Evolutionary conservation across 2,329 filamentous ascomycete genomes (phyloP).

Genomic region (Colletotrichum liriopes): DNA sequence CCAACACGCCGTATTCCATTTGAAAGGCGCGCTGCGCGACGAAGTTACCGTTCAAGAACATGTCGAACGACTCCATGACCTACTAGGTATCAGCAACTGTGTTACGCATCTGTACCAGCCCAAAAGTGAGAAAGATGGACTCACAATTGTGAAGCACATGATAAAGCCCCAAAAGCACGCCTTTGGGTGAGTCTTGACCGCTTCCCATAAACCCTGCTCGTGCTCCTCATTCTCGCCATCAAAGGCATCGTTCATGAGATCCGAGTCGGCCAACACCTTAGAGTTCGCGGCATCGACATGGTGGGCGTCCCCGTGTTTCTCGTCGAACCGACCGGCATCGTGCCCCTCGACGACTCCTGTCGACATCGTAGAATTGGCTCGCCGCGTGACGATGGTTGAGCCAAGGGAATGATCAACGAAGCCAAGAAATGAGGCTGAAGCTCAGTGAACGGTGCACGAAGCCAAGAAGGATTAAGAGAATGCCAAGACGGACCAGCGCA

Average conservation of each 20-base stretch:
- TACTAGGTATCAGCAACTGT: conserved; percentile 40
- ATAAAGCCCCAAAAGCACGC: conserved; percentile 64
- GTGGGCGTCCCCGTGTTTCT: conserved; percentile 37
- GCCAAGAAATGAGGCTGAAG: not conserved
- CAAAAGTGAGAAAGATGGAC: conserved; percentile 41
- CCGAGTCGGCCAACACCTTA: conserved; percentile 54
- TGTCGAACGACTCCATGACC: conserved; percentile 67
- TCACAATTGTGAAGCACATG: conserved; percentile 67
- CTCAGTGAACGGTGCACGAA: not conserved
- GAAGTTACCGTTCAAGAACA: conserved; percentile 65
- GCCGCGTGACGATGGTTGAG: not conserved
- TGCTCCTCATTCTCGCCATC: conserved; percentile 62
- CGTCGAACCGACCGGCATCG: conserved; percentile 12
- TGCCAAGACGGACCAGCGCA: not conserved
- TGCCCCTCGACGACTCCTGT: conserved; percentile 36
- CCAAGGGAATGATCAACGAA: not conserved
- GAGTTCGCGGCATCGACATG: conserved; percentile 51
- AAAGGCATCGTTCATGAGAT: conserved; percentile 58
- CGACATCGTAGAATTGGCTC: conserved; percentile 33
- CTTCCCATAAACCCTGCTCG: conserved; percentile 56
- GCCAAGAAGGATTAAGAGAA: not conserved
- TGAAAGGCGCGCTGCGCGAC: conserved; percentile 59
- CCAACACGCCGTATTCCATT: conserved; percentile 53
- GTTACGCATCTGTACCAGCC: no score
- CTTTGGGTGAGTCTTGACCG: conserved; percentile 58